Percentiles rank a stretch among this genome's conserved stretches.
Conservation (phyloP, 495 filamentous ascomycete species). For the Aspergillus olivimuriae region DNA sequence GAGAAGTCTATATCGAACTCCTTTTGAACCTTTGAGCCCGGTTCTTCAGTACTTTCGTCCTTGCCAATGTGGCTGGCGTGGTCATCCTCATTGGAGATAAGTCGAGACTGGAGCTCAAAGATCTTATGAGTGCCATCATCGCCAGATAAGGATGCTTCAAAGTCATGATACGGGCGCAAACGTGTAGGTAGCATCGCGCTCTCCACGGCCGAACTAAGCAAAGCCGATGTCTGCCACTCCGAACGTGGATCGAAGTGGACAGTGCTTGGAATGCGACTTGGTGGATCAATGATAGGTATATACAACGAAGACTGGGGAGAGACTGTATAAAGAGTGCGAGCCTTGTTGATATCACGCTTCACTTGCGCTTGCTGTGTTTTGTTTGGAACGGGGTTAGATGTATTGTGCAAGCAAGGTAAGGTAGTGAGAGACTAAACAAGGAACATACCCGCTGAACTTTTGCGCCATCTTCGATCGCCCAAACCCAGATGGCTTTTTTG, state of each 20-base stretch:
- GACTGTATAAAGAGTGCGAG: slow-evolving; percentile 59
- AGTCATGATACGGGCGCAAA: slow-evolving; percentile 51
- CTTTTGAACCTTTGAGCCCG: slow-evolving; percentile 18
- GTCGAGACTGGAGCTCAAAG: slow-evolving; percentile 59
- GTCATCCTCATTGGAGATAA: slow-evolving; percentile 24
- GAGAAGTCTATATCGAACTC: slow-evolving; percentile 56
- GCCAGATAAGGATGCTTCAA: slow-evolving; percentile 66
- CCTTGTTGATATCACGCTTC: slow-evolving; percentile 59
- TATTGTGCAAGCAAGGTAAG: too few relatives aligned
- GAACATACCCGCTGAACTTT: slow-evolving; percentile 51
- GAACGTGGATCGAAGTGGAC: slow-evolving; percentile 59
- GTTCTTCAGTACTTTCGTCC: slow-evolving; percentile 6
- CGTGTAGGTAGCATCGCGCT: slow-evolving; percentile 72
- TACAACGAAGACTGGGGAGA: slow-evolving; percentile 69
- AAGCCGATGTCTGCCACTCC: slow-evolving; percentile 73
- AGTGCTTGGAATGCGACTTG: slow-evolving; percentile 49
- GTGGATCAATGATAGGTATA: slow-evolving; percentile 65
- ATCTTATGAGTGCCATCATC: slow-evolving; percentile 72
- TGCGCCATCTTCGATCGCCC: slow-evolving; percentile 66
- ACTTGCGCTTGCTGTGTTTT: slow-evolving; percentile 48
- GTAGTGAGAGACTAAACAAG: slow-evolving; percentile 5
- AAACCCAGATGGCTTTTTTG: slow-evolving; percentile 78
- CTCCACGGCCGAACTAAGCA: slow-evolving; percentile 75
- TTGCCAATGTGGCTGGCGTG: too few relatives aligned
- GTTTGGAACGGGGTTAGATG: too few relatives aligned